These are phyloP conservation scores for Epichloe gansuensis DNA, from an alignment of 2,329 filamentous ascomycete genomes.

Conservation along the genomic window DNA sequence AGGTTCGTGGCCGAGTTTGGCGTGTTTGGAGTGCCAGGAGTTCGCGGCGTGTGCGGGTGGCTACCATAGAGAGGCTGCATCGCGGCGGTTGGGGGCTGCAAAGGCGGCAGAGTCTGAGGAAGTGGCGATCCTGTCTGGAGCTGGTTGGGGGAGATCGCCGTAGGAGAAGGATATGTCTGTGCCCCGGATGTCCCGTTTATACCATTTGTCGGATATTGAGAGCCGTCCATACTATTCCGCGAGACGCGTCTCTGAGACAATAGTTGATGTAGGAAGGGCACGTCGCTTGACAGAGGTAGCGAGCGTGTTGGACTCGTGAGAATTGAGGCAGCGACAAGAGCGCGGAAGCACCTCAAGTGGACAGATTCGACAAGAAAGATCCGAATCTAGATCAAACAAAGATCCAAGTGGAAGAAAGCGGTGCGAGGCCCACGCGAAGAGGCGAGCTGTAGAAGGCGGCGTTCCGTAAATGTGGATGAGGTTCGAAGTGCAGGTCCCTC, in stretches of 20 bases:
- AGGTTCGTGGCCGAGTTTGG: constrained; percentile 42
- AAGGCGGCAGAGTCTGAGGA: constrained; percentile 42
- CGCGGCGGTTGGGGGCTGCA: constrained; percentile 33
- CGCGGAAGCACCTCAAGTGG: constrained; percentile 5
- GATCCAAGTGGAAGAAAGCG: constrained; percentile 6
- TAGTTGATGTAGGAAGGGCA: constrained; percentile 1
- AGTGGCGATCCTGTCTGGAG: constrained; percentile 34
- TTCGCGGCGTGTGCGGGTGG: constrained; percentile 49
- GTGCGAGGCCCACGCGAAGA: constrained; percentile 15
- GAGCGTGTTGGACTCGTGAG: constrained; percentile 1
- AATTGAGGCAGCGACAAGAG: constrained; percentile 4
- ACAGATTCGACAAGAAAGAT: constrained; percentile 8
- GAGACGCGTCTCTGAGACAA: constrained; percentile 19
- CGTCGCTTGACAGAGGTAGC: not conserved
- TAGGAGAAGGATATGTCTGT: constrained; percentile 37
- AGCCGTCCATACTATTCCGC: constrained; percentile 40
- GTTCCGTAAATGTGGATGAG: constrained; percentile 26
- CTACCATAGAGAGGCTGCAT: constrained; percentile 39
- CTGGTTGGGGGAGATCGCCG: constrained; percentile 39
- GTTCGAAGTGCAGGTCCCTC: constrained; percentile 25
- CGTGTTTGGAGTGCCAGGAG: constrained; percentile 49
- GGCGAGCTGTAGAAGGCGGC: constrained; percentile 13
- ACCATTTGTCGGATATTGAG: constrained; percentile 41
- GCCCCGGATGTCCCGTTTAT: constrained; percentile 40
- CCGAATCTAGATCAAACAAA: constrained; percentile 2